Percentiles rank a stretch among this genome's conserved stretches.
phyloP scores from a whole-genome alignment of 169 alveolate species.

The Cryptosporidium xiaoi region DNA sequence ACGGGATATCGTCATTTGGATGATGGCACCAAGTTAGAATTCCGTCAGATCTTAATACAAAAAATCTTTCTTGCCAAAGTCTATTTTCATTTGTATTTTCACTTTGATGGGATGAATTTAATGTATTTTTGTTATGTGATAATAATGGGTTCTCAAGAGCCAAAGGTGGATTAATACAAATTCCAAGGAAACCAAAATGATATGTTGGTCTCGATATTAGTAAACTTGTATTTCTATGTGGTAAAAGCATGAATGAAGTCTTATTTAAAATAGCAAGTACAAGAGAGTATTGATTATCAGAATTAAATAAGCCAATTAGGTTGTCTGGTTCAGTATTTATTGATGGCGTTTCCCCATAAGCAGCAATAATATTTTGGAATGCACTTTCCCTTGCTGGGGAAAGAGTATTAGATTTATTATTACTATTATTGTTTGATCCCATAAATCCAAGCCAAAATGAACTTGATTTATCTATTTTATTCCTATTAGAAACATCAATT shows the following conservation, averaged over 20 bases:
- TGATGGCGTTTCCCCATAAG: conserved; percentile 66
- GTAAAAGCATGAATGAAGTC: conserved; percentile 58
- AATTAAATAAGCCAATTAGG: conserved; percentile 62
- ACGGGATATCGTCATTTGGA: conserved; percentile 35
- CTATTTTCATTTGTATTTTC: conserved; percentile 29
- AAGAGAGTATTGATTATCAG: conserved; percentile 55
- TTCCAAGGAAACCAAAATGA: conserved; percentile 66
- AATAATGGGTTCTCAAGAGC: conserved; percentile 63
- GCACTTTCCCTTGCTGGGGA: conserved; percentile 69
- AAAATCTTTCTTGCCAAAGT: conserved; percentile 71
- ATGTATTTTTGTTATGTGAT: conserved; percentile 5
- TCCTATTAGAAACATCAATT: background rate
- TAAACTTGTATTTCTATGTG: conserved; percentile 62
- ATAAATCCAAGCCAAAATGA: conserved; percentile 64
- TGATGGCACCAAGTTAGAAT: conserved; percentile 63
- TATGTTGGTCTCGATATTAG: conserved; percentile 66
- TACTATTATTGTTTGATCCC: background rate
- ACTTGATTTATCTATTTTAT: conserved; percentile 22
- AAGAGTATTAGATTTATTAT: background rate
- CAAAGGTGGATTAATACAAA: conserved; percentile 65
- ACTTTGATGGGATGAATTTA: background rate
- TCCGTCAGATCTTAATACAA: conserved; percentile 66
- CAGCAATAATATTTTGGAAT: conserved; percentile 58
- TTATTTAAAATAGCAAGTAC: conserved; percentile 67
- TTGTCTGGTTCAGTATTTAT: conserved; percentile 54